A percentile compares a stretch with the other conserved stretches of the same genome.
These are phyloP conservation scores for Sugiyamaella pinicola DNA, from an alignment of 1,139 yeast genomes.

Conservation along the genomic window DNA sequence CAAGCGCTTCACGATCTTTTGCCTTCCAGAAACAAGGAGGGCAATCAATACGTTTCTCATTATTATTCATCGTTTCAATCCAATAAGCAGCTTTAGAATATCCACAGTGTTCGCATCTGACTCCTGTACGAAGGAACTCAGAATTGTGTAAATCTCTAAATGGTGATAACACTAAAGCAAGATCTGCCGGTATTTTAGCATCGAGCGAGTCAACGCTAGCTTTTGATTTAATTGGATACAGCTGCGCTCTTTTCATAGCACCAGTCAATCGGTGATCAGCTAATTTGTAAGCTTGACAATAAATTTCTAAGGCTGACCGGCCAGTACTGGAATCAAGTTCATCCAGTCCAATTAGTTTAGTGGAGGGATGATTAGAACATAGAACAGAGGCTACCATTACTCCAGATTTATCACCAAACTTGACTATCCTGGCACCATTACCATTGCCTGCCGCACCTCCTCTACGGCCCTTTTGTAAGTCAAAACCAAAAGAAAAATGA, in stretches of 20 bases:
- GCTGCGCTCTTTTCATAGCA: conserved; percentile 30
- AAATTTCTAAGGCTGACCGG: conserved; percentile 40
- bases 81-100: conserved; percentile 13
- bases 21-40: conserved; percentile 26
- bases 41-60: conserved; percentile 16
- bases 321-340: conserved; percentile 33
- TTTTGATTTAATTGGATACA: conserved; percentile 1
- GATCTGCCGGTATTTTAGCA: neutral
- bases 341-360: conserved; percentile 26
- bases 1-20: conserved; percentile 21
- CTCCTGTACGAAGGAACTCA: neutral
- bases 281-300: conserved; percentile 35
- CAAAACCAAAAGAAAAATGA: conserved; percentile 41
- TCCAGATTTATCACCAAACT: conserved; percentile 46
- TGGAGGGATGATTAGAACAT: conserved; percentile 37
- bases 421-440: conserved; percentile 35
- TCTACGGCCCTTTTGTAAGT: conserved; percentile 30
- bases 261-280: conserved; percentile 32
- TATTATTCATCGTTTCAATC: conserved; percentile 8
- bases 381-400: conserved; percentile 39
- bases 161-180: conserved; percentile 11
- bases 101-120: conserved; percentile 5
- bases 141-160: conserved; percentile 5
- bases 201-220: neutral
- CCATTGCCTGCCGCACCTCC: conserved; percentile 17